Conservation (phyloP, 1,139 yeast species). For the Protomyces pachydermus region DNA sequence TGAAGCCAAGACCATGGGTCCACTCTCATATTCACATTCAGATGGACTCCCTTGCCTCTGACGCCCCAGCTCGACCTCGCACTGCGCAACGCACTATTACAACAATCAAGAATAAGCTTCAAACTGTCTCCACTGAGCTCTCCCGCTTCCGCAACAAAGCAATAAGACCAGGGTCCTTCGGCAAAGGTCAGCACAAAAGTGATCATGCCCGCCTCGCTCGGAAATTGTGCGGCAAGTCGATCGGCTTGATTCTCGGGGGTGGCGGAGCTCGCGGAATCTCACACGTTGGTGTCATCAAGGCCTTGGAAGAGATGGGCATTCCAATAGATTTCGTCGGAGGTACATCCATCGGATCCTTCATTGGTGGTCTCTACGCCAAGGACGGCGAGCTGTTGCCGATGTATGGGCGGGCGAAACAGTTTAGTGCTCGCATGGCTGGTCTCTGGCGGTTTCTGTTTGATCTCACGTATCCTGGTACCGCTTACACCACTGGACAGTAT, state of each 20-base stretch:
- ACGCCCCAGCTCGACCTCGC: constrained; percentile 6
- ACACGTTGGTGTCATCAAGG: constrained; percentile 86
- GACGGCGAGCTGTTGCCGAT: constrained; percentile 89
- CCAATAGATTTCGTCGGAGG: constrained; percentile 95
- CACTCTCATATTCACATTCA: constrained; percentile 88
- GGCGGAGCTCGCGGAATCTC: constrained; percentile 97
- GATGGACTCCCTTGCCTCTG: constrained; percentile 34
- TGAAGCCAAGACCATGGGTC: constrained; percentile 81
- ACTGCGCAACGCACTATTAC: constrained; percentile 28
- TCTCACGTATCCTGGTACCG: constrained; percentile 85
- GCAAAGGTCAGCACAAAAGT: constrained; percentile 62
- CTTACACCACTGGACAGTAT: constrained; percentile 46
- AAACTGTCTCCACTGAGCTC: constrained; percentile 39
- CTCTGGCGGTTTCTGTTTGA: constrained; percentile 79
- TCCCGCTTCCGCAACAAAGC: constrained; percentile 37
- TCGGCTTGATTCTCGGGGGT: constrained; percentile 91
- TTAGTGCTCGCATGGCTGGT: constrained; percentile 75
- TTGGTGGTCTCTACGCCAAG: constrained; percentile 89
- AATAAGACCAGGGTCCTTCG: constrained; percentile 38
- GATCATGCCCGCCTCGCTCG: constrained; percentile 88
- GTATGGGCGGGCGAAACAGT: constrained; percentile 82
- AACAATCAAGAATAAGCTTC: constrained; percentile 37
- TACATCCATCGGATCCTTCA: constrained; percentile 91
- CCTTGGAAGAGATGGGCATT: constrained; percentile 87
- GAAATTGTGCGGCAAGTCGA: constrained; percentile 83